Evolutionary conservation across 2,329 filamentous ascomycete species (phyloP), one percentile per base, ranked within the genome.

Genomic region (Dothidotthia symphoricarpi): DNA sequence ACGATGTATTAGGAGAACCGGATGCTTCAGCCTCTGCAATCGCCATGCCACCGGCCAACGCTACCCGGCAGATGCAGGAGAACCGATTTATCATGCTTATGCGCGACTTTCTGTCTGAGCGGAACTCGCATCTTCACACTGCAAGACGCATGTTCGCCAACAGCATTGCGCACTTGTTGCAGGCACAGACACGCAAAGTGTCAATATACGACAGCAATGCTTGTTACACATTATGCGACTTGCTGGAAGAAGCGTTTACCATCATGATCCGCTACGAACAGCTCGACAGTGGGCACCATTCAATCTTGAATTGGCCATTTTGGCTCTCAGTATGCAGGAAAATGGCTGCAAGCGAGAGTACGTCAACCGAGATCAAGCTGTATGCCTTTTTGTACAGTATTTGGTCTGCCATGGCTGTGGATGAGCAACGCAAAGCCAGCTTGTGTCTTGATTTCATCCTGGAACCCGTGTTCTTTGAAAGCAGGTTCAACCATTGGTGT

Each of bases 401-500:
- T 13, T 96, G 90, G 90, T 80, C 85, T 41, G 80, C 81, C 2
- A 75, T 93, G 44, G 75, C 79, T 9, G 75, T 77, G 24, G 78
- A 87, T 37, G 76, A 82, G 2, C 69, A 73, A 34, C 78, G 86
- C 33, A 94, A 91, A 65, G 74, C 78, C 39, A 71, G 76, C 11
- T 62, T 95, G 13, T 94, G 87, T 60, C 56, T 85, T 17, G 80
- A 82, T 15, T 90, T 93, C 73, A 69, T 96, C 26, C 71, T 96
- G 10, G 77, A 82, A 6, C 82, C 86, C 36, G 75, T 82, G 16
- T 78, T 85, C 2, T 95, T 95, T 62, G 81, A 86, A 58, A 81
- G 80, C 44, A 82, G 88, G 45, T 96, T 95, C 69, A 91, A 86
- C 59, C 88, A 95, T 58, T 95, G 90, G 89, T 95, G 88, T 58